Conservation (phyloP, 1,284 basidiomycete genomes). For the Apiotrichum akiyoshidainum region DNA sequence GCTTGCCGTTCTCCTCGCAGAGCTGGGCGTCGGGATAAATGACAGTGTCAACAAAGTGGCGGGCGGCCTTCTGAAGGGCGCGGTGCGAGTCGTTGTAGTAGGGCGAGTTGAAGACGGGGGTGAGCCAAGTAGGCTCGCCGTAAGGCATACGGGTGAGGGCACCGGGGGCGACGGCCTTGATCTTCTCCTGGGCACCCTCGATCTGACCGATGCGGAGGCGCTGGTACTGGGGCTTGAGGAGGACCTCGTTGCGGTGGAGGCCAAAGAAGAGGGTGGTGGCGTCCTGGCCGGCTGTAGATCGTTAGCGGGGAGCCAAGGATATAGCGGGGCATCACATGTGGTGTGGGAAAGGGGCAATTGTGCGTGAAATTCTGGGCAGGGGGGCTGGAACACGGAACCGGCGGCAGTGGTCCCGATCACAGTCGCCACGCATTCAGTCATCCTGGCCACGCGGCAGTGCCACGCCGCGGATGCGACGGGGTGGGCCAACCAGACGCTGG, state of each 20-base stretch:
- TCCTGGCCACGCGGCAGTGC: no score
- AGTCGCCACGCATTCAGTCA: no score
- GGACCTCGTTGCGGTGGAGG: constrained; percentile 77
- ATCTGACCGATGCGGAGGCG: constrained; percentile 70
- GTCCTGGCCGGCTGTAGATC: constrained; percentile 60
- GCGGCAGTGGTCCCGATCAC: neutral
- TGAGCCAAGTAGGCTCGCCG: constrained; percentile 81
- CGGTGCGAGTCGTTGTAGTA: constrained; percentile 70
- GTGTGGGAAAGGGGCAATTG: no score
- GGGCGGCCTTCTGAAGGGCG: constrained; percentile 53
- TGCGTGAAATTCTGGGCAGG: neutral
- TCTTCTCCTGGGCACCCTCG: constrained; percentile 60
- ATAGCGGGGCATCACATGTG: no score
- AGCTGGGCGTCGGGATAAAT: constrained; percentile 57
- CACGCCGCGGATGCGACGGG: no score
- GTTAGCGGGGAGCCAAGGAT: constrained; percentile 6
- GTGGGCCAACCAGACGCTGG: no score
- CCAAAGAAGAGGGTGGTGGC: constrained; percentile 82
- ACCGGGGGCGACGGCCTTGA: constrained; percentile 60
- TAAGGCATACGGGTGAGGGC: constrained; percentile 66
- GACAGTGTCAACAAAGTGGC: constrained; percentile 59
- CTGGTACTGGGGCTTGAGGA: constrained; percentile 67
- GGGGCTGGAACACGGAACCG: constrained; percentile 1
- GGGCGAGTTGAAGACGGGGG: constrained; percentile 70
- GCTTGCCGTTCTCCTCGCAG: constrained; percentile 73